Evolutionary conservation across 805 yeast species (phyloP).

Genomic region (Kluyveromyces wickerhamii): DNA sequence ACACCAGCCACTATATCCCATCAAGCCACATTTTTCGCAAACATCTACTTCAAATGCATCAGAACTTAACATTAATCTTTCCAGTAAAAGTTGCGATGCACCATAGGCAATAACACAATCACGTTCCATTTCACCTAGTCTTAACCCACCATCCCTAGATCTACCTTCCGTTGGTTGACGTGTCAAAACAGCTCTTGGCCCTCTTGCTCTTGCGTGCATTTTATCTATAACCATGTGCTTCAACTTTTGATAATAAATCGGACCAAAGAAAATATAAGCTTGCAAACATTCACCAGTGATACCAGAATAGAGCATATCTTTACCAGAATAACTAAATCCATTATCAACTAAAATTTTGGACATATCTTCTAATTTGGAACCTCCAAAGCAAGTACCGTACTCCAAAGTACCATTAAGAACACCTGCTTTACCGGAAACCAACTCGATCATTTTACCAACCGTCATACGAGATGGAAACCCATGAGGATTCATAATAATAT

Average conservation of each 20-base stretch:
- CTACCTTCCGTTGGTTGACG: constrained; percentile 99
- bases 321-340: constrained; percentile 92
- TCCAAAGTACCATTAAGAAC: constrained; percentile 85
- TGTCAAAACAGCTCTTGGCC: constrained; percentile 95
- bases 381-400: constrained; percentile 98
- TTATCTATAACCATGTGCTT: constrained; percentile 98
- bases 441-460: constrained; percentile 96
- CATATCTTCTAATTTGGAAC: constrained; percentile 95
- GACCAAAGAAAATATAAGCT: constrained; percentile 97
- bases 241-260: constrained; percentile 94
- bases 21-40: constrained; percentile 87
- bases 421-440: constrained; percentile 96
- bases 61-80: constrained; percentile 91
- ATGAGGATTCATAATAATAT: constrained; percentile 97
- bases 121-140: constrained; percentile 99
- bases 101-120: constrained; percentile 99
- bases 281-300: constrained; percentile 95
- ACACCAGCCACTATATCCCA: constrained; percentile 98
- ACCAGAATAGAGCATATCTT: constrained; percentile 95
- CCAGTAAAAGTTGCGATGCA: constrained; percentile 88
- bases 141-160: constrained; percentile 96
- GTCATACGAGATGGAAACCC: constrained; percentile 99
- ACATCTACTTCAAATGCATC: constrained; percentile 98
- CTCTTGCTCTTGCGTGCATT: constrained; percentile 99
- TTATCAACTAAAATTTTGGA: constrained; percentile 79